Base-by-base conservation (phyloP, 768 basidiomycete species). In the Pleurotus giganteus region DNA sequence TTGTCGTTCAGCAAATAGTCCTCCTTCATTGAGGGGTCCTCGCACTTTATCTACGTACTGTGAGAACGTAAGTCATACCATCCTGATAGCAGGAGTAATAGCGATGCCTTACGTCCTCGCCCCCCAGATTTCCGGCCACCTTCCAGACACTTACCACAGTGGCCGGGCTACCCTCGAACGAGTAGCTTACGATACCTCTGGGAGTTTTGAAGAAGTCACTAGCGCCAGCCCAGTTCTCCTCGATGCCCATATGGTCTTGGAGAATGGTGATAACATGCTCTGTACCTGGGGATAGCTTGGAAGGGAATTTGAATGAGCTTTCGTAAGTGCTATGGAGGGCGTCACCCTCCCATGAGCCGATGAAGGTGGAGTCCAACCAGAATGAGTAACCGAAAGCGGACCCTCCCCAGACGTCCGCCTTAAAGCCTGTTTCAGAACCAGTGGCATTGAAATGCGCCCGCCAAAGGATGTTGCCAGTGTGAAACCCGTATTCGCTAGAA, bases 11-110 rank as follows among this genome's bases (percentile, higher is more conserved):
- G 70, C 81, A 54, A 75, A 82, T 2, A 83, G 61, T 2, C 83
- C 83, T 7, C 84, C 84, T 63, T 83, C 82, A 57, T 85, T 84
- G 54, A 81, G 65, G n/a, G 80, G 72, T 4, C 83, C 83, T 15
- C 84, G 75, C 21, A 70, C 67, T 19, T 55, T 71, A 61, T 85
- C 83, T 27, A 66, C 64, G 58, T 77, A 80, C 76, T 80, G 53
- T 12, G 13, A 27, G 21, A 27, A 13, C n/a, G 17, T 56, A 39
- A 15, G 13, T 24, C n/a, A 23, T 26, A 19, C 45, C 29, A n/a
- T n/a, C n/a, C n/a, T n/a, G n/a, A n/a, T 43, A 27, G 15, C n/a
- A 29, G 39, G 28, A 15, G 39, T 26, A 43, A 7, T 54, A 3
- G 42, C 31, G 8, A 51, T 31, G 31, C 58, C 73, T 54, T 46